Evolutionary conservation across 2,329 filamentous ascomycete genomes (phyloP).

Genomic region (Beauveria sp.): DNA sequence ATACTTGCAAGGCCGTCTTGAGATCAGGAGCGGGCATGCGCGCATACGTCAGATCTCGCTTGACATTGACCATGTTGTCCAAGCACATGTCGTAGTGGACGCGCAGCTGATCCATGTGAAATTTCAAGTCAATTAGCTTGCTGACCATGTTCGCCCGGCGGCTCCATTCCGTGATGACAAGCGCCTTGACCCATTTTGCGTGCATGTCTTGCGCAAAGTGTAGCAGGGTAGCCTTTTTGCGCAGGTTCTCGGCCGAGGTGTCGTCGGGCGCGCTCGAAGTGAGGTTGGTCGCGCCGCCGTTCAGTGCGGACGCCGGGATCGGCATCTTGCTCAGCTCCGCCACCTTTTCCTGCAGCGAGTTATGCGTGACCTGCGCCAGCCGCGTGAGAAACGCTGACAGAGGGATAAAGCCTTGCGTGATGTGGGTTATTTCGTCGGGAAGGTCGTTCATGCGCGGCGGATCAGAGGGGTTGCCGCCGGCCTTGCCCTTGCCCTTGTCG

Average conservation of each 20-base stretch:
- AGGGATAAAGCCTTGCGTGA: constrained; percentile 68
- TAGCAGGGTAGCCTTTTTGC: constrained; percentile 69
- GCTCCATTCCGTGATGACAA: constrained; percentile 89
- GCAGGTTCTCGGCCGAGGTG: constrained; percentile 55
- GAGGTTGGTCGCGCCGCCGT: constrained; percentile 41
- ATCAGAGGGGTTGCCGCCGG: constrained; percentile 18
- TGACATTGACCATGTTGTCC: constrained; percentile 61
- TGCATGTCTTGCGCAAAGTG: constrained; percentile 74
- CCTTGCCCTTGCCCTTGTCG: constrained; percentile 23
- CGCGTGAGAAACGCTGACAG: constrained; percentile 69
- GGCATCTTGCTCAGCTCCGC: constrained; percentile 63
- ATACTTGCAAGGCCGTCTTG: constrained; percentile 76
- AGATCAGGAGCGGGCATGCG: constrained; percentile 86
- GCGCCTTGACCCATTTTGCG: constrained; percentile 83
- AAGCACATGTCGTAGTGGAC: constrained; percentile 53
- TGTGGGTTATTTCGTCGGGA: constrained; percentile 59
- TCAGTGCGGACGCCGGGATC: constrained; percentile 40
- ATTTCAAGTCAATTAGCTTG: constrained; percentile 80
- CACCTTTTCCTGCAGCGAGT: constrained; percentile 64
- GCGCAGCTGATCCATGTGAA: constrained; percentile 60
- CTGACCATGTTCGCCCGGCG: constrained; percentile 70
- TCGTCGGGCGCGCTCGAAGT: constrained; percentile 39
- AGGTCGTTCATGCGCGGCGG: constrained; percentile 46
- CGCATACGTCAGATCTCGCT: constrained; percentile 61
- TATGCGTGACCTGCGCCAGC: constrained; percentile 76